Base-by-base conservation (phyloP, 441 rosid genomes). In the Isatis lusitanica region DNA sequence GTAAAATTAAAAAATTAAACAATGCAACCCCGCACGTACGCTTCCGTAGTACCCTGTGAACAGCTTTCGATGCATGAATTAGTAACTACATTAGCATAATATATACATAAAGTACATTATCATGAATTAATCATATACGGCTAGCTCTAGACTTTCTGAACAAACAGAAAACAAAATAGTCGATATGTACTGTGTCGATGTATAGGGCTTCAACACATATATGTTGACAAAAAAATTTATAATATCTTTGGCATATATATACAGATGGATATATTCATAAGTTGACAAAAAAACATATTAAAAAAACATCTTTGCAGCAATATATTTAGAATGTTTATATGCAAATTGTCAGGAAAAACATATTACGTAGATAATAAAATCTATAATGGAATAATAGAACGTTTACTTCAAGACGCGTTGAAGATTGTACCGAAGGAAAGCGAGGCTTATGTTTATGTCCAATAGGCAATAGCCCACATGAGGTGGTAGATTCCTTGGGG, bases 21-120 rank as follows among this genome's bases (percentile, higher is more conserved):
- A 75, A 36, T 38, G 79, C 46, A 69, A 69, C 66, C 71, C 44
- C 53, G 79, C 71, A 76, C 75, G 79, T 70, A 76, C 79, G 75
- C 39, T 59, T 76, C 79, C 79, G 71, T 76, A 70, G 75, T 76
- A 70, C 79, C 76, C 72, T 70, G 72, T 64, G 63, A 33, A 70
- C 79, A 57, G 68, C 72, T 70, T 58, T 64, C 72, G 33, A 70
- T 64, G 63, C 75, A 61, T 71, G 56, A 44, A 31, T 40, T 43
- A 36, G 65, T 55, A 51, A 67, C 30, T 48, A 67, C 30, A 67
- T 28, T 42, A 47, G 9, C 68, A 68, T 60, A 21, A 56, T 55
- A 56, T 31, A 31, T n/a, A 31, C 60, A 26, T 26, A 30, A 53
- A 53, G 38, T 17, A 53, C 36, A 51, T 26, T 39, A 38, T 50